Evolutionary conservation across 345 rosid species (phyloP), one percentile per base, ranked within the genome.

Genomic region (Hibiscus trionum): DNA sequence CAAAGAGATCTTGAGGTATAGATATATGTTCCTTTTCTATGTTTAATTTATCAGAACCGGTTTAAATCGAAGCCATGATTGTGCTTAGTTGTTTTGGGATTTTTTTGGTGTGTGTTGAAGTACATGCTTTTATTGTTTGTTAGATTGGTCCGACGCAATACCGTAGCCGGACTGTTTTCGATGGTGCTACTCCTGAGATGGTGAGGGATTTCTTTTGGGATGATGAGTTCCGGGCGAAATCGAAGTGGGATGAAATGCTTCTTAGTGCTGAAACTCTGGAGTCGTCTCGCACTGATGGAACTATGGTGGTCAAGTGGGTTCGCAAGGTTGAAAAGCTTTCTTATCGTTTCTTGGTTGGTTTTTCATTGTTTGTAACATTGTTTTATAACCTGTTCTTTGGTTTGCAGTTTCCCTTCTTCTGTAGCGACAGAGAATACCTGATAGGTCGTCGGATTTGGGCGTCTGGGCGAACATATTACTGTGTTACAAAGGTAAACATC

Each of bases 201-300:
- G 86, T 88, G 65, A 90, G 97, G 72, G 99, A 95, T 76, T 92
- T 95, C 88, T 95, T 95, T 71, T 95, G 97, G 99, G 97, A 92
- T 62, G 99, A 95, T 77, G 92, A 88, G 56, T 92, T 81, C 75
- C 85, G 99, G 55, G 4, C 72, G 59, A 80, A 88, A 70, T 2
- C 72, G 61, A 80, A 88, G 72, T 95, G 99, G 99, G 99, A 95
- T 55, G 96, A 92, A 77, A 91, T 95, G 99, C 87, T 95, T 68
- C 15, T 92, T 72, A 72, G 70, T 56, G 84, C 97, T 31, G 59
- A 81, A 58, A 92, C 81, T 15, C 78, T 86, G 66, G 96, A 92
- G 81, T 80, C 81, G 52, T 95, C 93, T 76, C 82, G 82, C 33
- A 77, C 78, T 59, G 85, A 90, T 1, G 99, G 99, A 73, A 76